Evolutionary conservation across 495 filamentous ascomycete species (phyloP).

Genomic region (Penicillium fimorum): DNA sequence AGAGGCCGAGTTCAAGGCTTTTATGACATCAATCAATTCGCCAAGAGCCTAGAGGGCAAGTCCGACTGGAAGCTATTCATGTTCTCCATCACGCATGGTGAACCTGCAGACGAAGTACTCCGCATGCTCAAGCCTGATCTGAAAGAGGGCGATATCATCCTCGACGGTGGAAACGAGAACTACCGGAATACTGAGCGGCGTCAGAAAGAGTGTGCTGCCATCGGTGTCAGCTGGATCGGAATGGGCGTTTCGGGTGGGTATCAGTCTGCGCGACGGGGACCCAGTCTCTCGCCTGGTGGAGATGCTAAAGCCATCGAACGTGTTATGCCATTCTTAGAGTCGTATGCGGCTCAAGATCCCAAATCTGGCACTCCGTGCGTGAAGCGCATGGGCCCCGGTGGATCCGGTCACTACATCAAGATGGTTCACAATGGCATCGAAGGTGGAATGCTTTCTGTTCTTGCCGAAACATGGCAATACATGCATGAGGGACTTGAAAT

Average conservation of each 20-base stretch:
- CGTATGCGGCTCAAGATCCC: slow-evolving; percentile 59
- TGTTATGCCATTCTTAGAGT: slow-evolving; percentile 63
- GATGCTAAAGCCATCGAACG: slow-evolving; percentile 54
- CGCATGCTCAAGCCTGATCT: slow-evolving; percentile 55
- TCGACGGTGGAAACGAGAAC: slow-evolving; percentile 72
- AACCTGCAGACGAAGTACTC: slow-evolving; percentile 64
- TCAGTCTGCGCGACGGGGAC: slow-evolving; percentile 63
- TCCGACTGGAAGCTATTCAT: slow-evolving; percentile 52
- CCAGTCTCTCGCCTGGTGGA: slow-evolving; percentile 65
- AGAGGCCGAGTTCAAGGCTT: slow-evolving; percentile 39
- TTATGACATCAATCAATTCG: slow-evolving; percentile 41
- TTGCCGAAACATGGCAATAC: slow-evolving; percentile 65
- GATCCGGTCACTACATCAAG: slow-evolving; percentile 71
- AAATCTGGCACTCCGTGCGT: slow-evolving; percentile 61
- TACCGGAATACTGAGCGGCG: slow-evolving; percentile 65
- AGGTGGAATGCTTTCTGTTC: slow-evolving; percentile 63
- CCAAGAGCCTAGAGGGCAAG: slow-evolving; percentile 37
- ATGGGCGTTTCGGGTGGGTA: slow-evolving; percentile 70
- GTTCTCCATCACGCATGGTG: slow-evolving; percentile 69
- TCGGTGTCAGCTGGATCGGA: slow-evolving; percentile 63
- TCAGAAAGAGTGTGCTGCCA: slow-evolving; percentile 53
- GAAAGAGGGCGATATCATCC: slow-evolving; percentile 63
- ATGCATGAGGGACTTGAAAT: slow-evolving; percentile 60
- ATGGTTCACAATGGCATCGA: slow-evolving; percentile 80
- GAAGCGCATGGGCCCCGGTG: slow-evolving; percentile 57